Evolutionary conservation across 2,329 filamentous ascomycete species (phyloP), one percentile per base, ranked within the genome.

Genomic region (Lachnellula cervina): DNA sequence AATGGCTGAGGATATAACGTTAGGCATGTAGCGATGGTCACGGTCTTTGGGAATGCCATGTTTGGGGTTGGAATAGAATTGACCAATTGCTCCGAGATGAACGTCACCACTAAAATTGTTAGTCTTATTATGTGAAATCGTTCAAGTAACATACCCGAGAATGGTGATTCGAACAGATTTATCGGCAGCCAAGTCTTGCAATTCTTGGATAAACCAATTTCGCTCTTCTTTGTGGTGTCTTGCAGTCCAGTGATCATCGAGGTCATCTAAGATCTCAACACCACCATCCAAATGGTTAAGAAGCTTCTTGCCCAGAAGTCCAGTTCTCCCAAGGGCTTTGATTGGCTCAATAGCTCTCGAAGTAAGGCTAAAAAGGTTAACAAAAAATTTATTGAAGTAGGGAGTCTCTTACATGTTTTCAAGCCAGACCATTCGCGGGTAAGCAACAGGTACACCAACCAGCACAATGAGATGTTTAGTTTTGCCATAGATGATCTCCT

Each of bases 161-260:
- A 99, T 90, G 0, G 93, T 97, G 51, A 99, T 79, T 44, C 94
- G 87, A 50, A 97, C 82, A 14, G 90, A 96, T 70, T 96, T 96
- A 70, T 94, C 90, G 21, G 90, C 90, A 8, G 95, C 92, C 57
- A 99, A 79, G 66, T 96, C 90, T 72, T 99, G 95, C 25, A 99
- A 76, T 66, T 97, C 91, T 69, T 94, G 88, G 42, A 99, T 83
- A 59, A 97, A 79, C 71, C 89, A 87, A 59, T 86, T 89, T 50
- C 94, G 84, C 73, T 99, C 94, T 25, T 84, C 80, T 70, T 97
- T 99, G 75, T 97, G 92, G 68, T 91, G 89, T 69, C 90, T 96
- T 38, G 93, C 90, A 0, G 93, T 97, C 94, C 94, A 99, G 69
- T 99, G 93, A 71, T 97, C 94, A 69, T 97, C 93, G 9, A 96